A percentile compares a stretch with the other conserved stretches of the same genome.
Evolutionary conservation across 1,139 yeast species (phyloP).

Genomic region (Taphrina flavorubra): DNA sequence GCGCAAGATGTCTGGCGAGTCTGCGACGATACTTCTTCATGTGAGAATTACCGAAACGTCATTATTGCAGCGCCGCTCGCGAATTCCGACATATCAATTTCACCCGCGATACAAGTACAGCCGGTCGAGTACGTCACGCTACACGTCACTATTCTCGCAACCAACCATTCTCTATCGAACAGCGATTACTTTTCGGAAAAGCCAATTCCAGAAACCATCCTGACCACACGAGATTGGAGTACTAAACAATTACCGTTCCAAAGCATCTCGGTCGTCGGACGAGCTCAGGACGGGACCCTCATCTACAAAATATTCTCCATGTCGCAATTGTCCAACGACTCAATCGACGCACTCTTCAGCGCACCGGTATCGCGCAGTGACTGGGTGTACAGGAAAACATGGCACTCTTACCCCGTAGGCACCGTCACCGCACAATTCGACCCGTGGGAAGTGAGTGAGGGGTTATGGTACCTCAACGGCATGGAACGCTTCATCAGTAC

Average conservation of each 20-base stretch:
- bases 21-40: conserved; percentile 15
- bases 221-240: conserved; percentile 49
- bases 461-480: conserved; percentile 55
- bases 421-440: conserved; percentile 48
- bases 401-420: conserved; percentile 55
- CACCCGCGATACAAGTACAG: conserved; percentile 39
- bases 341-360: conserved; percentile 49
- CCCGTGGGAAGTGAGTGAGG: conserved; percentile 49
- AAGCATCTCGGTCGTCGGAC: conserved; percentile 50
- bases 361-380: conserved; percentile 43
- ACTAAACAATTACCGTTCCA: conserved; percentile 49
- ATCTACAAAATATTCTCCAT: conserved; percentile 56
- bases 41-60: conserved; percentile 54
- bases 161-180: conserved; percentile 45
- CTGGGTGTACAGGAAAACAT: conserved; percentile 50
- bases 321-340: conserved; percentile 46
- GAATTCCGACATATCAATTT: conserved; percentile 49
- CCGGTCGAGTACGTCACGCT: conserved; percentile 50
- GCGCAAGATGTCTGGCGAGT: conserved; percentile 47
- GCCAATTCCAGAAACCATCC: conserved; percentile 49
- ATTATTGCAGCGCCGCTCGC: conserved; percentile 56
- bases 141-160: conserved; percentile 50
- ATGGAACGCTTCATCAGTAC: conserved; percentile 58
- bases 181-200: conserved; percentile 46
- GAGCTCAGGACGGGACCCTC: conserved; percentile 48